A percentile compares a stretch with the other conserved stretches of the same genome.
Evolutionary conservation across 805 yeast genomes (phyloP).

Genomic region (Saturnispora ahearnii): DNA sequence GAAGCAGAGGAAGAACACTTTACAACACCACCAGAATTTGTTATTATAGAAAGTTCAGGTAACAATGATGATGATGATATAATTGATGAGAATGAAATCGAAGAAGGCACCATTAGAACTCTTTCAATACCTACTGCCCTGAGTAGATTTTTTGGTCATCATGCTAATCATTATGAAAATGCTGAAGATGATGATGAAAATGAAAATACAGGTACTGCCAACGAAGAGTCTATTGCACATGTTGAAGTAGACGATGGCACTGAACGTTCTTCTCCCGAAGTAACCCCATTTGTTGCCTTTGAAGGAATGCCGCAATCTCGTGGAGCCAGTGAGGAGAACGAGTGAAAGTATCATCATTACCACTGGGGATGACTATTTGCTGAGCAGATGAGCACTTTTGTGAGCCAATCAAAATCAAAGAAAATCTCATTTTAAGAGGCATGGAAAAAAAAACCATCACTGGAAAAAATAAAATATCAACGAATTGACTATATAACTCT

Average conservation of each 20-base stretch:
- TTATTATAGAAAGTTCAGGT: not conserved
- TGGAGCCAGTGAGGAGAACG: not conserved
- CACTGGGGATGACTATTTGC: too few species aligned
- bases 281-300: not conserved
- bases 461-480: slow-evolving; percentile 7
- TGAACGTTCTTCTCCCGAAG: not conserved
- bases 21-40: slow-evolving; percentile 1
- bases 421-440: not conserved
- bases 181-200: not conserved
- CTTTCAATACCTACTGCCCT: not conserved
- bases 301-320: not conserved
- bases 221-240: not conserved
- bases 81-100: slow-evolving; percentile 1
- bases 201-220: not conserved
- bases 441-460: slow-evolving; percentile 9
- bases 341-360: not conserved
- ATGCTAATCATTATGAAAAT: not conserved
- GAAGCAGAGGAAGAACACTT: slow-evolving; percentile 8
- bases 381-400: not conserved
- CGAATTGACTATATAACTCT: not conserved
- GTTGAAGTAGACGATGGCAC: not conserved
- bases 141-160: not conserved
- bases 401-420: not conserved
- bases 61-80: not conserved
- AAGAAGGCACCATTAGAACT: not conserved